Evolutionary conservation across 768 basidiomycete species (phyloP).

Genomic region (Boletus subparvulus): DNA sequence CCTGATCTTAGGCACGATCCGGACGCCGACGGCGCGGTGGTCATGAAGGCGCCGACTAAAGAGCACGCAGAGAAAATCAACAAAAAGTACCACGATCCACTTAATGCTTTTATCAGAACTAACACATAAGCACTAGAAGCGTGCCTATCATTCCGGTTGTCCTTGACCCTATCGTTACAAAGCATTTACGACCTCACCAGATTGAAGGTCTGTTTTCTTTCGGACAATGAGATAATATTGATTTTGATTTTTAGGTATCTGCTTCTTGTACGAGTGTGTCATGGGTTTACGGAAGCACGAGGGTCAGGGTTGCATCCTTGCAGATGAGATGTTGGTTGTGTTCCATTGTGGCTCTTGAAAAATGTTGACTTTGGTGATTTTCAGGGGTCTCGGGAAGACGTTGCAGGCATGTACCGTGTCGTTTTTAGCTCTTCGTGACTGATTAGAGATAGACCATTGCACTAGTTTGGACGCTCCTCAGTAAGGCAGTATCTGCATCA

Average conservation of each 20-base stretch:
- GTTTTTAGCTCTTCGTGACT: slow-evolving; percentile 1
- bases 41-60: slow-evolving; percentile 78
- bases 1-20: slow-evolving; percentile 66
- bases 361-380: slow-evolving; percentile 11
- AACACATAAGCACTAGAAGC: slow-evolving; percentile 42
- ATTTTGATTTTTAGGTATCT: slow-evolving; percentile 50
- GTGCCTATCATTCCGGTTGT: slow-evolving; percentile 77
- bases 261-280: slow-evolving; percentile 93
- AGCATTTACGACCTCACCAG: slow-evolving; percentile 84
- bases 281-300: slow-evolving; percentile 93
- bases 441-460: slow-evolving; percentile 61
- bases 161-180: slow-evolving; percentile 80
- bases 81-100: slow-evolving; percentile 51
- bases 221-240: background rate
- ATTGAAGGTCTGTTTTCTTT: slow-evolving; percentile 60
- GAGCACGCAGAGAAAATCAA: slow-evolving; percentile 68
- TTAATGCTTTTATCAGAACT: background rate
- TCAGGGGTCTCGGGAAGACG: slow-evolving; percentile 97
- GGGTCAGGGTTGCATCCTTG: slow-evolving; percentile 91
- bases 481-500: slow-evolving; percentile 45
- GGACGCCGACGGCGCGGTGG: slow-evolving; percentile 68
- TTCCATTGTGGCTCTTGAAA: background rate
- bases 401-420: slow-evolving; percentile 52
- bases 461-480: slow-evolving; percentile 90
- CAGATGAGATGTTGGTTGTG: slow-evolving; percentile 82